These are phyloP conservation scores for Cystobasidium ongulense DNA, from an alignment of 768 basidiomycete species.

Conservation along the genomic window DNA sequence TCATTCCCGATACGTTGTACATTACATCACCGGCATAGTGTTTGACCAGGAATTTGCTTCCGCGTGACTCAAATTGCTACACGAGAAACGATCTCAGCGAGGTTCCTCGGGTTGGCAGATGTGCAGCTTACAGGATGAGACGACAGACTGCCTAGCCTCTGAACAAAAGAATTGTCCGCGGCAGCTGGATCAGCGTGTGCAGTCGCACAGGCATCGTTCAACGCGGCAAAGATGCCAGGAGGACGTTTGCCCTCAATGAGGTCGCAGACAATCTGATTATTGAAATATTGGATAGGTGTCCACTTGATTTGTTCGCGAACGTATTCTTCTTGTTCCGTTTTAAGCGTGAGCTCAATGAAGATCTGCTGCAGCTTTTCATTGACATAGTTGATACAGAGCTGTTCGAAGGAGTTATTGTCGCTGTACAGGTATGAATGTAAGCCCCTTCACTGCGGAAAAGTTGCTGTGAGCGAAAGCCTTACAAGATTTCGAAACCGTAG, in stretches of 20 bases:
- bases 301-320: constrained; percentile 97
- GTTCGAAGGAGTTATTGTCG: constrained; percentile 89
- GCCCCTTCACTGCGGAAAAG: neutral
- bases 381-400: constrained; percentile 99
- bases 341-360: constrained; percentile 96
- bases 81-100: constrained; percentile 51
- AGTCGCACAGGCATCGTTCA: constrained; percentile 98
- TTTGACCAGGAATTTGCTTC: constrained; percentile 83
- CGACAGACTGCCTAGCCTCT: constrained; percentile 70
- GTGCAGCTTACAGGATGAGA: constrained; percentile 19
- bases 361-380: constrained; percentile 98
- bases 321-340: constrained; percentile 99
- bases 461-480: neutral
- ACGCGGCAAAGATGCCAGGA: constrained; percentile 91
- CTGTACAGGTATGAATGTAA: neutral
- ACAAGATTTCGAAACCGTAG: constrained; percentile 98
- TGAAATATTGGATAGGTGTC: constrained; percentile 95
- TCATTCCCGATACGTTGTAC: constrained; percentile 97
- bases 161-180: constrained; percentile 92
- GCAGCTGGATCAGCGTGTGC: constrained; percentile 94
- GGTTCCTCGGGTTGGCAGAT: constrained; percentile 39
- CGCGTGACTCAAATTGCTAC: constrained; percentile 89
- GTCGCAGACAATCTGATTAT: constrained; percentile 70
- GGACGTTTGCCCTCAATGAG: constrained; percentile 93
- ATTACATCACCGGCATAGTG: constrained; percentile 99